phyloP scores from a whole-genome alignment of 2,329 filamentous ascomycete species.

The Cladosporium cucumerinum region DNA sequence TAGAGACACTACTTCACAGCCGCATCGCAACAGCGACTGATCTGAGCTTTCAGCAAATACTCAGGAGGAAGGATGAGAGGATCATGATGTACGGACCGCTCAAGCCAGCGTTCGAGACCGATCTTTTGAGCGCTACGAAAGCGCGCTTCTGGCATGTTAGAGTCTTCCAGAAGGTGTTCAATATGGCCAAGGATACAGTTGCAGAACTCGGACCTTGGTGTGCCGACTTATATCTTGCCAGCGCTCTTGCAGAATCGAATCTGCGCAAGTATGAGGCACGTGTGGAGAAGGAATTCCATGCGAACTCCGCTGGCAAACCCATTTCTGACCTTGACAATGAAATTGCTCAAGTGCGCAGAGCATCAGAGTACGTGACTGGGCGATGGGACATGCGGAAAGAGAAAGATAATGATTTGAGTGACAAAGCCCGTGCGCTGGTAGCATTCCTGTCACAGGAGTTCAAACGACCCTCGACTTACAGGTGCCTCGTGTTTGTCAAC shows the following conservation, averaged over 20 bases:
- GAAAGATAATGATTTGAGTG: constrained; percentile 53
- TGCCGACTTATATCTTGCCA: constrained; percentile 62
- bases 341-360: constrained; percentile 57
- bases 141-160: constrained; percentile 50
- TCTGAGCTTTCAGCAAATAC: constrained; percentile 53
- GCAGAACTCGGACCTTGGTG: constrained; percentile 77
- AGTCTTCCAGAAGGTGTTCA: constrained; percentile 56
- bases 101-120: constrained; percentile 56
- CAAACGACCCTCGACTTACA: constrained; percentile 52
- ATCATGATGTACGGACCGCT: constrained; percentile 56
- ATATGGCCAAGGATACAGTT: constrained; percentile 57
- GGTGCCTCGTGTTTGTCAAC: constrained; percentile 86
- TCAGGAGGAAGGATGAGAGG: constrained; percentile 48
- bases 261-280: constrained; percentile 25
- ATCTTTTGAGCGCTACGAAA: constrained; percentile 59
- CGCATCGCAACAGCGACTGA: constrained; percentile 76
- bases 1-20: constrained; percentile 75
- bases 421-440: constrained; percentile 67
- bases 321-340: constrained; percentile 50
- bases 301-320: constrained; percentile 27
- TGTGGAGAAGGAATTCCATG: constrained; percentile 33
- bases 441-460: constrained; percentile 63
- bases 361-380: constrained; percentile 41
- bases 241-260: constrained; percentile 8
- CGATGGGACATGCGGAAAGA: constrained; percentile 18